phyloP scores from a whole-genome alignment of 331 rosid species.

The Telfairia occidentalis region DNA sequence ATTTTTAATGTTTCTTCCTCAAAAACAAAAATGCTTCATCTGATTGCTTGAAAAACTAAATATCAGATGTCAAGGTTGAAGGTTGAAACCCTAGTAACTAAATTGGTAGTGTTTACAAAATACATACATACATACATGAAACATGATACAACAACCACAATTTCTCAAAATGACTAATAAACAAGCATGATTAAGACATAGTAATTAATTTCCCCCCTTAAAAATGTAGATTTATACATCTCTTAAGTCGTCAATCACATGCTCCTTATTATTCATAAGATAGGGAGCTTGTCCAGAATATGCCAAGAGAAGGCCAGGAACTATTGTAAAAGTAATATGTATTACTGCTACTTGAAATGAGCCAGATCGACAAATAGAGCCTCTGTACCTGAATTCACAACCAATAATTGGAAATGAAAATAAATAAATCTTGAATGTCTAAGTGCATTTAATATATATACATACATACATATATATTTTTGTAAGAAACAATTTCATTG shows the following conservation, averaged over 20 bases:
- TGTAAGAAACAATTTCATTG: no score
- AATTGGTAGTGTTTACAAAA: no score
- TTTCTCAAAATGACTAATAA: neutral
- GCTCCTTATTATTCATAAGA: slow-evolving; percentile 43
- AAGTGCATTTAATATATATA: no score
- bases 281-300: slow-evolving; percentile 97
- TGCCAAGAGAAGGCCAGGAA: slow-evolving; percentile 91
- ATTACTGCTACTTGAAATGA: slow-evolving; percentile 92
- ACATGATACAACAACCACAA: neutral
- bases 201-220: neutral
- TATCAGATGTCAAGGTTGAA: no score
- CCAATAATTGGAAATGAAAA: slow-evolving; percentile 20
- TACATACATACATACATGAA: neutral
- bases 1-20: no score
- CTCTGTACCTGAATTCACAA: slow-evolving; percentile 70
- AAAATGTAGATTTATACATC: neutral
- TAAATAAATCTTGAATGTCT: slow-evolving; percentile 5
- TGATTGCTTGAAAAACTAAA: no score
- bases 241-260: slow-evolving; percentile 41
- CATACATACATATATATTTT: no score
- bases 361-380: slow-evolving; percentile 95
- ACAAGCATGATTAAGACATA: neutral
- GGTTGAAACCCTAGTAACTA: no score
- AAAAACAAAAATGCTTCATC: no score
- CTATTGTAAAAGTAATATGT: slow-evolving; percentile 79